These are phyloP conservation scores for Entrophospora sp. DNA, from an alignment of 192 early-diverging fungal species.

Conservation along the genomic window DNA sequence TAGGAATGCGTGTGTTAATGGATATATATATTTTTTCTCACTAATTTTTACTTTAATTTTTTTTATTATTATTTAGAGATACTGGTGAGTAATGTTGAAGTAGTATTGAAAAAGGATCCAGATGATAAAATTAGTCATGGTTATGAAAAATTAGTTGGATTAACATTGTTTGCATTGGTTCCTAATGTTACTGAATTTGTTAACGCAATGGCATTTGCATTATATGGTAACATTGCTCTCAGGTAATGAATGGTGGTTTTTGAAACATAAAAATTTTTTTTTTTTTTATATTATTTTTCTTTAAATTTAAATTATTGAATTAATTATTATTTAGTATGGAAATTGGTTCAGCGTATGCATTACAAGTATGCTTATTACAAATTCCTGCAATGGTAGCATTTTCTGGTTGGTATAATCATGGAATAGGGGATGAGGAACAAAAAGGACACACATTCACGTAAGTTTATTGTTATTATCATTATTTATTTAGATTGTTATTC, in stretches of 20 bases:
- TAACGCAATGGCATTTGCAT: slow-evolving; percentile 90
- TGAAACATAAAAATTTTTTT: neutral
- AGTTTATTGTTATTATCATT: neutral
- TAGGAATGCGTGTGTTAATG: too few species aligned
- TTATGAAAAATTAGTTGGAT: slow-evolving; percentile 82
- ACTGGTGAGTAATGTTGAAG: slow-evolving; percentile 77
- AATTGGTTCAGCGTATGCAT: slow-evolving; percentile 91
- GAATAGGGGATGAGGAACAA: neutral
- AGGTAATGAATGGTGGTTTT: slow-evolving; percentile 8
- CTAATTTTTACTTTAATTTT: neutral
- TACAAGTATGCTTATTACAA: slow-evolving; percentile 91
- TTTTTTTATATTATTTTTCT: too few species aligned
- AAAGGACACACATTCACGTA: neutral
- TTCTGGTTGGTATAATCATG: slow-evolving; percentile 37
- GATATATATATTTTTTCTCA: neutral
- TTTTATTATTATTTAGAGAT: slow-evolving; percentile 53
- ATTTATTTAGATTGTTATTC: neutral
- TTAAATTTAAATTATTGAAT: neutral
- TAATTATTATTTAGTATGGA: slow-evolving; percentile 48
- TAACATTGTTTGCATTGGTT: slow-evolving; percentile 90
- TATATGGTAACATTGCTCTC: slow-evolving; percentile 76
- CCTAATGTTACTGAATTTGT: slow-evolving; percentile 96
- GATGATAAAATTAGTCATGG: too few species aligned
- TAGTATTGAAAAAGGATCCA: slow-evolving; percentile 54
- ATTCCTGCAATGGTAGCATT: slow-evolving; percentile 89